Base-by-base conservation (phyloP, 164 flowering plant genomes). In the Piper longum region DNA sequence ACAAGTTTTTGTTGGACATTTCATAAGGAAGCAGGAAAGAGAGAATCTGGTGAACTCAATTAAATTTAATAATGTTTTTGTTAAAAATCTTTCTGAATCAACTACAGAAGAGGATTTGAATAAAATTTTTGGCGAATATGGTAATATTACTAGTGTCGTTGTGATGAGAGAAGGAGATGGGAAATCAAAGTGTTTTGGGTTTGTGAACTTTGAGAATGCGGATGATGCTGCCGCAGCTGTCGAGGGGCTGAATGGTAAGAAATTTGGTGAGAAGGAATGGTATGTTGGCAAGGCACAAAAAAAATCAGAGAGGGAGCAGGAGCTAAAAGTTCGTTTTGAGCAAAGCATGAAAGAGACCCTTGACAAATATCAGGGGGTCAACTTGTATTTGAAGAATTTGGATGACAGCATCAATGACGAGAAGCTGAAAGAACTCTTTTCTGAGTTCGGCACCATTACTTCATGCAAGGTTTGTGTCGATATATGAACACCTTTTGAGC, bases 261-360 rank as follows among this genome's bases (percentile, higher is more conserved):
- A 73, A 42, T 55, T 82, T 73, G 85, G 82, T 67, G 89, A 82
- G 7, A 86, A 79, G 72, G 92, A 86, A n/a, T 85, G 86, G 91
- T 85, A 76, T 76, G 96, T 89, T 61, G 93, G 96, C 4, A 89
- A 81, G 71, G 96, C 96, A 14, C 86, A 85, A 68, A 89, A 85
- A 64, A 87, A 87, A 70, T 79, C 81, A 72, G 91, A 89, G 72
- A 84, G 96, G 66, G 96, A 86, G 67, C 69, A 63, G 16, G 90
- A 89, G 67, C 78, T 88, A 16, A 88, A 80, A 70, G 81, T 71
- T 41, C 69, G 76, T 44, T 88, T 86, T 75, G 88, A 85, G 73
- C 90, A 85, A 70, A 80, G 52, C 67, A 66, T 76, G 72, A 88
- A 81, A 73, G 90, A 88, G 68, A 70, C 75, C 6, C 85, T 72